Base-by-base conservation (phyloP, 768 basidiomycete genomes). In the Trametes elegans region DNA sequence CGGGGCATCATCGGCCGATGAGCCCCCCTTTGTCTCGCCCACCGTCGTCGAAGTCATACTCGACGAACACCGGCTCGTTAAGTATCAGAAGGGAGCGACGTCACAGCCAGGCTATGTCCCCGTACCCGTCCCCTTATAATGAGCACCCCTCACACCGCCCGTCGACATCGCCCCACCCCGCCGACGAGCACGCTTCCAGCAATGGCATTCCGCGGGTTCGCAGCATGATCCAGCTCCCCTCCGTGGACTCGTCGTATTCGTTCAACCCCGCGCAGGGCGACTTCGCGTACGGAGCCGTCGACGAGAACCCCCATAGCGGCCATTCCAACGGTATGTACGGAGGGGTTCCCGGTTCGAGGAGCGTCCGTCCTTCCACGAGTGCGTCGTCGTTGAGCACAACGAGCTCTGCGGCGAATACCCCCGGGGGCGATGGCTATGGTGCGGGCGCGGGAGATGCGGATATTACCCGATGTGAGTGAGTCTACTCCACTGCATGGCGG, bases 41-140 rank as follows among this genome's bases (percentile, higher is more conserved):
- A 1, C 79, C 78, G 1, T 88, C 87, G 1, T 86, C 87, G 40
- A 85, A 85, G 49, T 75, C 75, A 62, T 79, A 80, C 27, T 79
- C 76, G 61, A 79, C 77, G 55, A 73, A 72, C 35, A 68, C 76
- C 6, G 75, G 72, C 21, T 81, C 85, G 14, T 70, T 90, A 49
- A 84, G 86, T 68, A 79, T 92, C 31, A 82, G 88, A 24, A 79
- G 90, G 27, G 79, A 80, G 40, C 79, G 90, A 39, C 80, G 90
- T 53, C 90, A 92, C 70, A 89, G 87, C 67, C 90, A 93, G 68
- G 90, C 90, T 0, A 85, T 93, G 78, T 88, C 84, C 63, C 90
- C 90, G 11, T 93, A 93, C 70, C 90, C 90, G 16, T 86, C 83
- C 58, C 88, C 90, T 40, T 93, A 92, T 70, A 85, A 84, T 55